These are phyloP conservation scores for Globisporangium mamillatum DNA, from an alignment of 352 stramenopile genomes.

Conservation along the genomic window DNA sequence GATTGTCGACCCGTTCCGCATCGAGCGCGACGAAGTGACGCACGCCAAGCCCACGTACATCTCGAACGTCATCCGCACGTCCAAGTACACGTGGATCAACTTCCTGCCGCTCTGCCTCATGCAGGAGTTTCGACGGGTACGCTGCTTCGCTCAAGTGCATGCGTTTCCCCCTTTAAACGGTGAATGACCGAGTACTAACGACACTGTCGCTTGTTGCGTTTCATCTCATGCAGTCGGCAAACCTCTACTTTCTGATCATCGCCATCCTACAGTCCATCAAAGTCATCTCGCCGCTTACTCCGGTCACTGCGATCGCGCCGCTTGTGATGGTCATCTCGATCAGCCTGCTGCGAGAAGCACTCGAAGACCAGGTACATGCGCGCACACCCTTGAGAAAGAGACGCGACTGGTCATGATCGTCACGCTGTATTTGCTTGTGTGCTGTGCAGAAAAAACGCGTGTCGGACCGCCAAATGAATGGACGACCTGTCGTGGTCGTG, in stretches of 20 bases:
- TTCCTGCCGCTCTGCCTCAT: conserved; percentile 67
- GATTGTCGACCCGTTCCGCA: conserved; percentile 62
- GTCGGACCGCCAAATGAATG: conserved; percentile 63
- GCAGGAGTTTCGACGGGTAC: conserved; percentile 84
- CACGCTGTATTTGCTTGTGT: not conserved
- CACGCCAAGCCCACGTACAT: conserved; percentile 55
- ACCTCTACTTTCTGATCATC: conserved; percentile 66
- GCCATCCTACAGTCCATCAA: conserved; percentile 82
- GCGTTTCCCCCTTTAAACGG: conserved; percentile 33
- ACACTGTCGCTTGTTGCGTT: not conserved
- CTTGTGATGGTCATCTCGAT: conserved; percentile 83
- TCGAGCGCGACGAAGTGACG: conserved; percentile 48
- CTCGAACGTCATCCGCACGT: conserved; percentile 84
- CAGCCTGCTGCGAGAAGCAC: conserved; percentile 69
- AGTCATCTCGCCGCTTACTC: conserved; percentile 53
- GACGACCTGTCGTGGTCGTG: conserved; percentile 48
- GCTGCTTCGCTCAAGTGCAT: conserved; percentile 27
- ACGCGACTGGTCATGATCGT: not conserved
- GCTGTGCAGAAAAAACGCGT: conserved; percentile 38
- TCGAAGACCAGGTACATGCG: conserved; percentile 63
- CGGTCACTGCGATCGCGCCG: conserved; percentile 67
- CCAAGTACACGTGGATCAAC: conserved; percentile 89
- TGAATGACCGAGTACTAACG: not conserved
- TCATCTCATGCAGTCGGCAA: conserved; percentile 50
- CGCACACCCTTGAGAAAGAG: too few species aligned